Evolutionary conservation across 2,329 filamentous ascomycete species (phyloP), one percentile per base, ranked within the genome.

Genomic region (Aspergillus sp.): DNA sequence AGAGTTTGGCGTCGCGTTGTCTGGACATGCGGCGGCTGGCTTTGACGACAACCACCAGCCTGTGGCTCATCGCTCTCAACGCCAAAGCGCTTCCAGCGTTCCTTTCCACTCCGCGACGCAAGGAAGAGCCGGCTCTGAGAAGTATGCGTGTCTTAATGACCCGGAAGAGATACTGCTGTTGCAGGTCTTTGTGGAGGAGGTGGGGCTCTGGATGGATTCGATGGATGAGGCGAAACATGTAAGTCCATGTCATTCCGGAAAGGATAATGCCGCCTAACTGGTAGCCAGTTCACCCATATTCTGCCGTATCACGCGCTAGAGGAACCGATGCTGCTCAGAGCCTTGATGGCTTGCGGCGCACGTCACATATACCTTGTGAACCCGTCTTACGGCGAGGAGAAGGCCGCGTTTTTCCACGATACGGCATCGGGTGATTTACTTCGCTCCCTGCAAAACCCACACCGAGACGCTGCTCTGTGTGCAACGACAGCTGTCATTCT

Each of bases 151-250:
- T 60, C 78, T 96, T 43, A 85, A 83, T 58, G 84, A 83, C 3
- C 82, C 85, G 9, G 89, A 95, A 52, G 90, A 96, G 67, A 82
- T 94, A 0, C 75, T 87, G n/a, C 91, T 91, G 66, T 90, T 96
- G 87, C 90, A 95, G 68, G 86, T 91, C 0, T 97, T 95, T 67
- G 87, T 95, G 6, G 88, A 95, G 64, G 88, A 96, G 59, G 89
- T 97, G 2, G 91, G 88, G 1, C 73, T 90, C 3, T 96, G 93
- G 90, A 95, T 97, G 89, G 93, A 96, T 71, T 89, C 86, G 40
- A 85, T 96, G 77, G 90, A 95, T 73, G 81, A 84, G 32, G 81
- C 86, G 59, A 93, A 93, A 73, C 89, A 95, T 67, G 79, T 82
- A 71, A 55, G 77, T 67, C 17, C 16, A 2, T 30, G 11, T 22